These are phyloP conservation scores for Huntiella moniliformis DNA, from an alignment of 2,329 filamentous ascomycete genomes.

Conservation along the genomic window DNA sequence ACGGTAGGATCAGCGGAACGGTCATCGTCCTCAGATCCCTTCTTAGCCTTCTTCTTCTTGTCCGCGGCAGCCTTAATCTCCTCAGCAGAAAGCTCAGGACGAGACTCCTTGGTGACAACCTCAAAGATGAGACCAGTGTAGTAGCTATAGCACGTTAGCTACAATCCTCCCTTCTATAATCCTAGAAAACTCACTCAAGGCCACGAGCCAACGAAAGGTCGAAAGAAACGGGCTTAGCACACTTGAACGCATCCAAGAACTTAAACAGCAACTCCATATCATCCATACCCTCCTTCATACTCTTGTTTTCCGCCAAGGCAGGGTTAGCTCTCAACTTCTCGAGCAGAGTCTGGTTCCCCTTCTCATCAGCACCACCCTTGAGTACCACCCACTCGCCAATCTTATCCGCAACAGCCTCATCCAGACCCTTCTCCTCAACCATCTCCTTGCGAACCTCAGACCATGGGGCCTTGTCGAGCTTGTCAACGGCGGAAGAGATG, in stretches of 20 bases:
- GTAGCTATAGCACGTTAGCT: slow-evolving; percentile 41
- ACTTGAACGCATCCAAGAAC: slow-evolving; percentile 63
- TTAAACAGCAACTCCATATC: slow-evolving; percentile 67
- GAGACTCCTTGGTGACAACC: slow-evolving; percentile 65
- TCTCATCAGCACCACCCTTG: slow-evolving; percentile 23
- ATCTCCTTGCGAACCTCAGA: slow-evolving; percentile 76
- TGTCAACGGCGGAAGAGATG: slow-evolving; percentile 87
- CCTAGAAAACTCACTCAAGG: slow-evolving; percentile 40
- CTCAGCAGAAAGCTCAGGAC: slow-evolving; percentile 25
- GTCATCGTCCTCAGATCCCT: slow-evolving; percentile 37
- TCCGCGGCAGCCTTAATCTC: slow-evolving; percentile 19
- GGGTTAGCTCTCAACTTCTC: slow-evolving; percentile 49
- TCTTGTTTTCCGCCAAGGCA: slow-evolving; percentile 48
- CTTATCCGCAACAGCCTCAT: slow-evolving; percentile 57
- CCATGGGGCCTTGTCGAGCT: slow-evolving; percentile 68
- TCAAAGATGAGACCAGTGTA: slow-evolving; percentile 86
- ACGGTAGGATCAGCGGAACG: slow-evolving; percentile 61
- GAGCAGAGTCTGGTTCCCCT: slow-evolving; percentile 53
- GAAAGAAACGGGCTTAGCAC: slow-evolving; percentile 60
- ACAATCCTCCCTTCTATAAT: slow-evolving; percentile 16
- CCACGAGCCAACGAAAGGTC: slow-evolving; percentile 80
- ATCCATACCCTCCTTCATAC: slow-evolving; percentile 59
- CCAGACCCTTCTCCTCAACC: slow-evolving; percentile 77
- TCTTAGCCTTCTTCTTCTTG: slow-evolving; percentile 27
- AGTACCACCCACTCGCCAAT: slow-evolving; percentile 71